phyloP scores from a whole-genome alignment of 768 basidiomycete genomes.

The Suillus tomentosus region DNA sequence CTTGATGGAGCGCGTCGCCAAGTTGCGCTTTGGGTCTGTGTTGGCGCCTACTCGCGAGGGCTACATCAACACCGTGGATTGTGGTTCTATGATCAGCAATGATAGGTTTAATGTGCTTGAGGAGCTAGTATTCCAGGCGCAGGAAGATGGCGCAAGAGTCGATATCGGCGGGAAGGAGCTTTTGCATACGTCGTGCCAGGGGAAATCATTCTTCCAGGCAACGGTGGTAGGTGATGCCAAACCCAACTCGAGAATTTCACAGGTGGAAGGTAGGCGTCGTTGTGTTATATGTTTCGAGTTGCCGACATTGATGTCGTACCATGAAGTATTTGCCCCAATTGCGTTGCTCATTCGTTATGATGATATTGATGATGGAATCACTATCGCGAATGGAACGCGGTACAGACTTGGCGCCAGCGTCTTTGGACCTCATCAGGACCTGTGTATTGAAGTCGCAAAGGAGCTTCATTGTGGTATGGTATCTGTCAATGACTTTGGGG shows the following conservation, averaged over 20 bases:
- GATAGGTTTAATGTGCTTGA: constrained; percentile 73
- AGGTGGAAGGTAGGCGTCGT: constrained; percentile 67
- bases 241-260: constrained; percentile 72
- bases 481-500: constrained; percentile 91
- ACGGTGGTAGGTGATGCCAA: constrained; percentile 84
- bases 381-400: constrained; percentile 83
- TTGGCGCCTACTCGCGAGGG: constrained; percentile 67
- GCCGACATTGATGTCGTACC: constrained; percentile 13
- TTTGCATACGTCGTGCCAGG: constrained; percentile 63
- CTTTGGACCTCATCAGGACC: constrained; percentile 82
- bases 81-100: constrained; percentile 83
- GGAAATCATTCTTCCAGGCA: constrained; percentile 83
- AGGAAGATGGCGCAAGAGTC: constrained; percentile 64
- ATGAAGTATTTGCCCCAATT: constrained; percentile 88
- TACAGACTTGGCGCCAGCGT: constrained; percentile 95
- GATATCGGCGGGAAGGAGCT: constrained; percentile 66
- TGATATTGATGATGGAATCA: constrained; percentile 80
- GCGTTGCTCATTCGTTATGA: constrained; percentile 86
- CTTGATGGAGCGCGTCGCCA: constrained; percentile 61
- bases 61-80: constrained; percentile 74
- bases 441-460: constrained; percentile 80
- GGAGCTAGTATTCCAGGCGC: constrained; percentile 67
- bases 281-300: constrained; percentile 6
- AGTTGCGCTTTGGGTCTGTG: constrained; percentile 79
- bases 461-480: constrained; percentile 95